Evolutionary conservation across 768 basidiomycete genomes (phyloP), one percentile per base, ranked within the genome.

Genomic region (Suillus subalutaceus): DNA sequence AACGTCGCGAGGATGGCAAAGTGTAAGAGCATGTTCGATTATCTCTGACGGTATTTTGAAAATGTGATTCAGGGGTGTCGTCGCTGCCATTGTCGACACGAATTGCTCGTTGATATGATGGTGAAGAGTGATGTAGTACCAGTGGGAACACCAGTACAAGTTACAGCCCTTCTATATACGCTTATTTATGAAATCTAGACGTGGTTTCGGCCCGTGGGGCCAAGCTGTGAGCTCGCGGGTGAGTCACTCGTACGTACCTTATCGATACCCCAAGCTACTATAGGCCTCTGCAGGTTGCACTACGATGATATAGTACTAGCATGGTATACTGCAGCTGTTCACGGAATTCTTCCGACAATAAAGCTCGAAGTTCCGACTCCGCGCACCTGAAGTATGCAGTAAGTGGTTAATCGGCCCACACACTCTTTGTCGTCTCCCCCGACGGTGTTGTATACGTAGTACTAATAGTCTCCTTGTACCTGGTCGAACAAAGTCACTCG

Each of bases 1-100:
- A 55, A 91, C 82, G 64, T 90, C 88, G 68, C 77, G 76, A 50
- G 87, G 86, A 68, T 84, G 81, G 69, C 86, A 87, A 69, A 84
- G 81, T 10, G 79, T 74, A 20, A 93, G 83, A 38, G 86, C 81
- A 50, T 84, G 82, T 70, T 92, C 87, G 30, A 82, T 68, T 55
- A 92, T 73, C 72, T 94, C 92, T 16, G 81, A 68, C 0, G 90
- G 89, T 37, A 88, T 75, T 50, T 75, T 72, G 40, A 84, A 63
- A 63, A 81, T 63, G 32, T 44, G 55, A 40, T 41, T 65, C 7
- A 67, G 64, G 32, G 18, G 9, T 4, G 10, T 16, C 4, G 66
- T 63, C 68, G 66, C 67, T 60, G n/a, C 6, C 63, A 48, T 40
- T 53, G 50, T 16, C 30, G 56, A 53, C 20, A 32, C 30, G 9